These are phyloP conservation scores for Abortiporus biennis DNA, from an alignment of 1,284 basidiomycete genomes.

Conservation along the genomic window DNA sequence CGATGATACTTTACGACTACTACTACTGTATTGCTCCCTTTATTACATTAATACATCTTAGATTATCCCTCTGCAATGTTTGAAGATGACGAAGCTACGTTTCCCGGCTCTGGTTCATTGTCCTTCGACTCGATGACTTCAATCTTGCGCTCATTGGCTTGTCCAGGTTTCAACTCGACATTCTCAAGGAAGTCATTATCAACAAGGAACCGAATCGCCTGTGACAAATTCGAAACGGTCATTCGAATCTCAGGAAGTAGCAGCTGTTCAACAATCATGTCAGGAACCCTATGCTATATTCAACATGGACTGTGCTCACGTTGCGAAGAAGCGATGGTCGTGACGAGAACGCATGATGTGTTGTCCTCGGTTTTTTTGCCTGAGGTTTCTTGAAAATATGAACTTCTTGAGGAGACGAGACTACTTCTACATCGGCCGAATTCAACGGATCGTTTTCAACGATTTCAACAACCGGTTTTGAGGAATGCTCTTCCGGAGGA, in stretches of 20 bases:
- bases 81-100: too few species aligned
- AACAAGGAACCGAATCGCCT: conserved; percentile 89
- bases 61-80: too few species aligned
- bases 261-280: conserved; percentile 51
- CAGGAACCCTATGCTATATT: too few species aligned
- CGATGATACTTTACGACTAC: too few species aligned
- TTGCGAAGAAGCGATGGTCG: conserved; percentile 69
- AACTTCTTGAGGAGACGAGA: neutral
- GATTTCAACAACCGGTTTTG: conserved; percentile 33
- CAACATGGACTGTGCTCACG: conserved; percentile 48
- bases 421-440: conserved; percentile 6
- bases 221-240: conserved; percentile 89
- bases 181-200: conserved; percentile 85
- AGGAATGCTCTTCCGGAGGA: conserved; percentile 57
- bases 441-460: conserved; percentile 11
- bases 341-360: conserved; percentile 63
- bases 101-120: too few species aligned
- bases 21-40: too few species aligned
- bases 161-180: conserved; percentile 80
- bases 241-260: conserved; percentile 85
- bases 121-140: conserved; percentile 47
- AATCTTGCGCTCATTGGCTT: conserved; percentile 66
- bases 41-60: too few species aligned
- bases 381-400: conserved; percentile 17
- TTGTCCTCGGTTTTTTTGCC: conserved; percentile 46